Base-by-base conservation (phyloP, 306 rosid genomes). In the Crataegus laevigata region DNA sequence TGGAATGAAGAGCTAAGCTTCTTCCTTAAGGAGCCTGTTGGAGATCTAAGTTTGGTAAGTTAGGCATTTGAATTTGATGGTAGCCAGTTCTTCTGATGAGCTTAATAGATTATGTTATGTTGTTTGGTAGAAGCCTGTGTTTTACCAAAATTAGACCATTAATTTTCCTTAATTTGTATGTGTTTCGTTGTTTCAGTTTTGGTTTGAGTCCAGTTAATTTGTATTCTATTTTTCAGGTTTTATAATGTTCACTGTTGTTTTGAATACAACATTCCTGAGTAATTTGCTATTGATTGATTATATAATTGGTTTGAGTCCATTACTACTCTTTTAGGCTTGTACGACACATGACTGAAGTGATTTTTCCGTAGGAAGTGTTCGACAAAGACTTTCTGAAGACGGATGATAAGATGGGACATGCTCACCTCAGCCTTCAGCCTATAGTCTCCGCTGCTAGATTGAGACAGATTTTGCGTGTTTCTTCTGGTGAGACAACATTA, bases 331-430 rank as follows among this genome's bases (percentile, higher is more conserved):
- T 38, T 61, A 55, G 52, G 32, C 43, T 25, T 66, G 36, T 34
- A 59, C 45, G 74, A 40, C 58, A 78, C 42, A 40, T 72, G 55
- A 72, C 71, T 3, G 17, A 65, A 12, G 24, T 64, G 45, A 36
- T 75, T 32, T 69, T 10, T 40, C 61, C 14, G 52, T 57, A 96
- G 99, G 99, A 96, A 87, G 98, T 96, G 51, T 96, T 96, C 71
- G 98, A 96, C 63, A 94, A 92, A 82, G 96, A 92, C 84, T 93
- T 90, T 67, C 85, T 92, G 84, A 94, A 94, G 88, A 68, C 92
- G 15, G 99, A 94, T 82, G 98, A 94, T 86, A 87, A 96, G 81
- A 96, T 96, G 99, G 99, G 99, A 54, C 88, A 85, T 81, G 99
- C 98, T 12, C 80, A 88, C 76, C 82, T 96, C 66, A 90, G 80